Evolutionary conservation across 2,329 filamentous ascomycete species (phyloP), one percentile per base, ranked within the genome.

Genomic region (Apiospora phragmitis): DNA sequence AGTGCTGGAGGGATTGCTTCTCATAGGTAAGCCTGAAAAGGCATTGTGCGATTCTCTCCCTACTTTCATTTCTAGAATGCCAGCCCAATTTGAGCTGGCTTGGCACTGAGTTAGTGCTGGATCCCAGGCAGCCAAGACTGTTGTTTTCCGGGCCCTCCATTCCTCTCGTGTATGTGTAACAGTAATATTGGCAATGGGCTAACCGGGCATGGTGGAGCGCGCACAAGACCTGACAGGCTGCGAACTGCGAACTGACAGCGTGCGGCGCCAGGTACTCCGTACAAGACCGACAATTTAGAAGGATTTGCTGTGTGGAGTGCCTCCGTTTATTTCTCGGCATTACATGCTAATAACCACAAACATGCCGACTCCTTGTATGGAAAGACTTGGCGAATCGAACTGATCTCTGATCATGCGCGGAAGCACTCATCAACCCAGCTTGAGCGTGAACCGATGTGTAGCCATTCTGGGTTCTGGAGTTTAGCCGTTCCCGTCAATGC

Each of bases 291-390:
- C 6, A 47, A 21, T 47, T 32, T n/a, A 29, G 26, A 59, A 29
- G 6, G 51, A 0, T 59, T 59, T 21, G 29, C 18, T 18, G 29
- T n/a, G 55, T 62, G 55, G 55, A 62, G 55, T n/a, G 55, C 32
- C 55, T 62, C 55, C 21, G 55, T 62, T 38, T 21, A 62, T 62
- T 62, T 32, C 55, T 62, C 32, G 55, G 55, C 55, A 38, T 62
- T 62, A n/a, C 55, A n/a, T 38, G 16, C 55, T 9, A 47, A n/a
- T 47, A 9, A n/a, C 43, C 21, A 47, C 18, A 47, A 38, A 38
- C 21, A 62, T 14, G 55, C 55, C 32, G 9, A 24, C 51, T 59
- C 51, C 51, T 32, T 21, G 51, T 32, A 12, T 18, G 29, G 7
- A 59, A 35, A 59, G 29, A 16, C 51, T 59, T 59, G 26, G 51